Conservation (phyloP, 495 filamentous ascomycete genomes). For the Xylaria intraflava region DNA sequence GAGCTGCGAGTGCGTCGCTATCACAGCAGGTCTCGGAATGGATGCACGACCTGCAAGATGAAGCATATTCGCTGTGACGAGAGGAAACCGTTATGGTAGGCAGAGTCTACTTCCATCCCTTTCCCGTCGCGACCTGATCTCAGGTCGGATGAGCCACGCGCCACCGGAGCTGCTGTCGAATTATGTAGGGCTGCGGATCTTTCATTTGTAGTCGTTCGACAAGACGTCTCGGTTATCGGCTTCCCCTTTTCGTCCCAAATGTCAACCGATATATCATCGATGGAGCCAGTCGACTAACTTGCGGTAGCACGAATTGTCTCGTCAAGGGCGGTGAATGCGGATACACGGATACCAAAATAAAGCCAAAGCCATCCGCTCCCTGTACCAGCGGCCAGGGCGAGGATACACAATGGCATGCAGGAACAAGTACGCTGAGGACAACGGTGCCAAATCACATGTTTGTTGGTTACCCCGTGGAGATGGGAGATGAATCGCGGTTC, state of each 20-base stretch:
- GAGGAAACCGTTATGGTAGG: conserved; percentile 69
- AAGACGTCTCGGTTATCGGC: background rate
- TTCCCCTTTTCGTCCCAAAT: background rate
- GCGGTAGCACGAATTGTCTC: conserved; percentile 26
- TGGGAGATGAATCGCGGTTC: conserved; percentile 13
- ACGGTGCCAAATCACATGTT: conserved; percentile 12
- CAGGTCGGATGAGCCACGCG: background rate
- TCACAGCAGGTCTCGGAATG: conserved; percentile 48
- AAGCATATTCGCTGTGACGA: conserved; percentile 77
- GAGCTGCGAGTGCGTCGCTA: conserved; percentile 18
- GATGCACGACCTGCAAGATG: conserved; percentile 71
- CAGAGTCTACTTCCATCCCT: conserved; percentile 7
- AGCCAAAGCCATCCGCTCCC: conserved; percentile 2
- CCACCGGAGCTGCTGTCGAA: conserved; percentile 2
- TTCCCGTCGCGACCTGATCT: conserved; percentile 1
- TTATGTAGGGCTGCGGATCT: conserved; percentile 1
- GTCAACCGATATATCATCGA: background rate
- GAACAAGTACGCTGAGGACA: conserved; percentile 10
- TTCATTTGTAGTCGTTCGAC: conserved; percentile 8
- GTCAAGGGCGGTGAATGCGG: conserved; percentile 30
- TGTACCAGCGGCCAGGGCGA: background rate
- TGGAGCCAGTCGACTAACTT: background rate
- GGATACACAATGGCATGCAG: conserved; percentile 6
- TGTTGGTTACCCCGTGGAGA: conserved; percentile 12
- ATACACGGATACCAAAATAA: conserved; percentile 15